Conservation (phyloP, 2,329 filamentous ascomycete genomes). For the Exophiala aquamarina region DNA sequence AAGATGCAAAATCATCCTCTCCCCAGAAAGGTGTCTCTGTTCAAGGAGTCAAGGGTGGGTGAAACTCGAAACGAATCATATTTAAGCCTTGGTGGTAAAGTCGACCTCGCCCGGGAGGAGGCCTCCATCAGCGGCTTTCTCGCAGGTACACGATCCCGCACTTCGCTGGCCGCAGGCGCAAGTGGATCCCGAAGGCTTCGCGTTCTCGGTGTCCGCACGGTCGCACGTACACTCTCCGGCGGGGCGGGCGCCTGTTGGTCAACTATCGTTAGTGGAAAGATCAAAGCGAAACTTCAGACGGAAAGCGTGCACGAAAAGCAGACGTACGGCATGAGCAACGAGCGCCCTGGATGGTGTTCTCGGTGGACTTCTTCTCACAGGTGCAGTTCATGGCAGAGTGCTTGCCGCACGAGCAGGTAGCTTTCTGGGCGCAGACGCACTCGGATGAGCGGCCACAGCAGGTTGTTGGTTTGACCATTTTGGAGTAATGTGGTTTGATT, state of each 20-base stretch:
- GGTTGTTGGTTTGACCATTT: constrained; percentile 51
- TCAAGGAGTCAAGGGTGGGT: too few relatives aligned
- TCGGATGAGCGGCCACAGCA: constrained; percentile 61
- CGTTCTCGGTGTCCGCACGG: constrained; percentile 69
- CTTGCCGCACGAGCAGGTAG: constrained; percentile 84
- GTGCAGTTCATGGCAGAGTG: constrained; percentile 82
- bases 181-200: constrained; percentile 56
- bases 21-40: too few relatives aligned
- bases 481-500: too few relatives aligned
- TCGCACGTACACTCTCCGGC: constrained; percentile 82
- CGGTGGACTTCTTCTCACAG: constrained; percentile 71
- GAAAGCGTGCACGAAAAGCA: constrained; percentile 7
- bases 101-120: constrained; percentile 74
- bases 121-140: constrained; percentile 65
- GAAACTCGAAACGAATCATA: neutral
- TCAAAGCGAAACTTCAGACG: constrained; percentile 1
- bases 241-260: constrained; percentile 62
- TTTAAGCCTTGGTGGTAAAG: constrained; percentile 68
- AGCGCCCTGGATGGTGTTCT: constrained; percentile 72
- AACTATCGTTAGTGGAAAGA: constrained; percentile 10
- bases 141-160: constrained; percentile 79
- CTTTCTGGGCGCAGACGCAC: constrained; percentile 60
- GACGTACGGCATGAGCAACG: constrained; percentile 76
- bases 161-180: constrained; percentile 78
- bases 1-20: too few relatives aligned